Base-by-base conservation (phyloP, 805 yeast genomes). In the Hanseniaspora guilliermondii region DNA sequence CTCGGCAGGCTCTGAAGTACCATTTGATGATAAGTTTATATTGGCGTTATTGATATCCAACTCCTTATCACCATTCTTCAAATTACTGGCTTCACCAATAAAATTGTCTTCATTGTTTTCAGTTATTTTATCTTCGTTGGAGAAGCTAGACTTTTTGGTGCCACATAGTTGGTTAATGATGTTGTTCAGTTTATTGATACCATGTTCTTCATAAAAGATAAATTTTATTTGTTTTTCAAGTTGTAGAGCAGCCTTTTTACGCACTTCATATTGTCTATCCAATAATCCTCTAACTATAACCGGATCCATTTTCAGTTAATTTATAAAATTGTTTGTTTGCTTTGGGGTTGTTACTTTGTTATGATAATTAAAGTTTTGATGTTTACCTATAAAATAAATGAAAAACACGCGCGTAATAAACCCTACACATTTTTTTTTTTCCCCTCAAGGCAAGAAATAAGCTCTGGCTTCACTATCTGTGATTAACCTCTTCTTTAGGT, bases 171-270 rank as follows among this genome's bases (percentile, higher is more conserved):
- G 55, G 11, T 19, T 68, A 27, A 53, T 53, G 2, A 55, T 49
- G 16, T 40, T 70, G 53, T 75, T 75, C 53, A 86, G 80, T 49
- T 77, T 77, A 24, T 77, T 81, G 22, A 76, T 69, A 59, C 85
- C 83, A 49, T 79, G 78, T 25, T 76, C 74, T 2, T 77, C 77
- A 11, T 11, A 85, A 64, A 21, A 85, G 80, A 42, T 82, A 77
- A 27, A 52, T 56, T 87, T 82, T 27, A 91, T 87, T 19, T 82
- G 74, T 56, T 82, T 79, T 63, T 93, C 97, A 35, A 86, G 70
- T 61, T 83, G 87, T 56, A 79, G 72, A 1, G 94, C 93, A 0
- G 91, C 87, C 0, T 82, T 75, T 64, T 85, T 84, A 45, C 94
- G 74, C 65, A 82, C 83, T 59, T 85, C 94, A 64, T 85, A 85